Evolutionary conservation across 257 asterid genomes (phyloP).

Genomic region (Ilex asprella): DNA sequence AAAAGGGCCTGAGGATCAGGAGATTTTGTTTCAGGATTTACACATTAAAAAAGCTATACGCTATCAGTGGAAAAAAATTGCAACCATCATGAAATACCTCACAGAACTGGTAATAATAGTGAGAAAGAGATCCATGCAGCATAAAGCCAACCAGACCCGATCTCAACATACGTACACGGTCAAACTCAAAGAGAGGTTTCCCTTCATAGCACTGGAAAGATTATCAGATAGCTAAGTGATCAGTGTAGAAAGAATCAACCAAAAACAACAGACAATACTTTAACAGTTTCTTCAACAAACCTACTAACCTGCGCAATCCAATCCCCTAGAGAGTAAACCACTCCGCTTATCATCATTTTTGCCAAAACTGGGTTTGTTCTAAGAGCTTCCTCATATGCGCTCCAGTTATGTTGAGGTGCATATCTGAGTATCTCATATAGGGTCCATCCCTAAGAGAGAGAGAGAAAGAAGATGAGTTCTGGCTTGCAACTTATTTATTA

Average conservation of each 20-base stretch:
- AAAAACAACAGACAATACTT: neutral
- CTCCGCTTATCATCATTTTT: conserved; percentile 85
- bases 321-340: conserved; percentile 72
- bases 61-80: no score
- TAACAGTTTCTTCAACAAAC: conserved; percentile 2
- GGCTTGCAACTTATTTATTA: no score
- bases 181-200: conserved; percentile 72
- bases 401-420: conserved; percentile 86
- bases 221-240: neutral
- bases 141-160: conserved; percentile 77
- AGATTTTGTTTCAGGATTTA: neutral
- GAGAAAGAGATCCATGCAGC: conserved; percentile 86
- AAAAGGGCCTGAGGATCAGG: conserved; percentile 52
- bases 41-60: neutral
- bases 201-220: conserved; percentile 74
- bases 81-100: conserved; percentile 38
- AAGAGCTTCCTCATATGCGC: conserved; percentile 82
- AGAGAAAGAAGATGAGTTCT: conserved; percentile 13
- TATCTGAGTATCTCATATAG: conserved; percentile 70
- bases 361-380: conserved; percentile 73
- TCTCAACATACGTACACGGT: conserved; percentile 65
- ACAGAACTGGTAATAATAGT: conserved; percentile 75
- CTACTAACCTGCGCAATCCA: conserved; percentile 85
- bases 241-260: neutral
- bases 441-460: conserved; percentile 72